A percentile compares a stretch with the other conserved stretches of the same genome.
phyloP scores from a whole-genome alignment of 805 yeast species.

The Metschnikowia sp. region DNA sequence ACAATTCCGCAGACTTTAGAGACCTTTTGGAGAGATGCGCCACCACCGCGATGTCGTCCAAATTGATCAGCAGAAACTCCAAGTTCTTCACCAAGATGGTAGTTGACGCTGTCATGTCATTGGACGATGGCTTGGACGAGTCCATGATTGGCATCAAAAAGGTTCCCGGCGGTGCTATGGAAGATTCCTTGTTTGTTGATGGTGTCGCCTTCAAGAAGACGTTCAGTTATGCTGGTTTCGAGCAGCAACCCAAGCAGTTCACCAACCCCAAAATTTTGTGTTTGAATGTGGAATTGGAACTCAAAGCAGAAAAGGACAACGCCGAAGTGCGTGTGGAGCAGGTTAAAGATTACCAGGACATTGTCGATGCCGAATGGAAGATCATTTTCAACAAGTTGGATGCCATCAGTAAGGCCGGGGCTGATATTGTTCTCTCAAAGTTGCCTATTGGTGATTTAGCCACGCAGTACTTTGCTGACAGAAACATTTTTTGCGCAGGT shows the following conservation, averaged over 20 bases:
- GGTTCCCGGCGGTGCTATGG: slow-evolving; percentile 95
- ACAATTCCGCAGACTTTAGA: slow-evolving; percentile 55
- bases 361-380: slow-evolving; percentile 99
- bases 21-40: slow-evolving; percentile 88
- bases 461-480: slow-evolving; percentile 97
- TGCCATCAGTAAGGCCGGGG: slow-evolving; percentile 80
- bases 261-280: slow-evolving; percentile 75
- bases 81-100: slow-evolving; percentile 93
- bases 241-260: slow-evolving; percentile 93
- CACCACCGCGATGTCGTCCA: slow-evolving; percentile 95
- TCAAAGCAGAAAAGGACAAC: slow-evolving; percentile 97
- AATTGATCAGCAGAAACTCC: slow-evolving; percentile 82
- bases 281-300: slow-evolving; percentile 89
- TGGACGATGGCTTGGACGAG: slow-evolving; percentile 86
- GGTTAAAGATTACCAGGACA: slow-evolving; percentile 89
- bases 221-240: slow-evolving; percentile 96
- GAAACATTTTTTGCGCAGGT: slow-evolving; percentile 96
- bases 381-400: slow-evolving; percentile 83
- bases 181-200: slow-evolving; percentile 80
- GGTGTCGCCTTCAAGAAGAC: slow-evolving; percentile 98
- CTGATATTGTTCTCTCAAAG: slow-evolving; percentile 87
- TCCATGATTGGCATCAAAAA: slow-evolving; percentile 90
- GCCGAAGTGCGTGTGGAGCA: slow-evolving; percentile 97
- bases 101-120: slow-evolving; percentile 87
- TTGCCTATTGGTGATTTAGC: slow-evolving; percentile 98